Conservation (phyloP, 108 stramenopile species). For the Cyclotella cryptica region DNA sequence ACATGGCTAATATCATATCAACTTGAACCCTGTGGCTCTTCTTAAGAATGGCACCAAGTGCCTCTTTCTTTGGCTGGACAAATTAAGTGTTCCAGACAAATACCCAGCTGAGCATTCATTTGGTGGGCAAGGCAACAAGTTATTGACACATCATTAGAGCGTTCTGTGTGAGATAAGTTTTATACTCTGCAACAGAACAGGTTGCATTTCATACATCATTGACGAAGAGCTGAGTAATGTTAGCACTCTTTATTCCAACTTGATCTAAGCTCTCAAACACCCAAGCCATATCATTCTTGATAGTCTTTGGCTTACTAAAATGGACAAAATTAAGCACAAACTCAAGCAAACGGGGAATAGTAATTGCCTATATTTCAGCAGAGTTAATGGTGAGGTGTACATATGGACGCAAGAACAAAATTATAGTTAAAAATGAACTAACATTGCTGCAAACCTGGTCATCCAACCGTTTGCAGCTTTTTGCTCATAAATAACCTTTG, state of each 20-base stretch:
- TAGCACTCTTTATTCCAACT: neutral
- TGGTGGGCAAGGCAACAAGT: neutral
- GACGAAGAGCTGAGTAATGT: neutral
- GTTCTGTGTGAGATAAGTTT: neutral
- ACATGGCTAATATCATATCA: neutral
- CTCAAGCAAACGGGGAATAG: neutral
- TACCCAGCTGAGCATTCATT: conserved; percentile 25
- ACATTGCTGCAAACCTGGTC: conserved; percentile 7
- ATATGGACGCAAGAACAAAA: too few species aligned
- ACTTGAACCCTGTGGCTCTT: conserved; percentile 4
- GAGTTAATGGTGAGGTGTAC: too few species aligned
- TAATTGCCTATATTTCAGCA: too few species aligned
- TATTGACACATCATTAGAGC: too few species aligned
- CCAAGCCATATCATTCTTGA: neutral
- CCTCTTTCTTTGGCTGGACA: too few species aligned
- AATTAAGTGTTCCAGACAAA: conserved; percentile 7
- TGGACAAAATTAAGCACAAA: neutral
- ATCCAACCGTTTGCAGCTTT: neutral
- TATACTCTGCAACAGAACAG: neutral
- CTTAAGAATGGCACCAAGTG: too few species aligned
- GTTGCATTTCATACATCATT: conserved; percentile 3
- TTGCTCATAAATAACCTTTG: conserved; percentile 5
- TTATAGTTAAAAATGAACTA: too few species aligned
- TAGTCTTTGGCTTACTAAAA: neutral
- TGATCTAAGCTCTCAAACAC: neutral